A percentile compares a stretch with the other conserved stretches of the same genome.
These are phyloP conservation scores for Emericellopsis terricola DNA, from an alignment of 495 filamentous ascomycete genomes.

Conservation along the genomic window DNA sequence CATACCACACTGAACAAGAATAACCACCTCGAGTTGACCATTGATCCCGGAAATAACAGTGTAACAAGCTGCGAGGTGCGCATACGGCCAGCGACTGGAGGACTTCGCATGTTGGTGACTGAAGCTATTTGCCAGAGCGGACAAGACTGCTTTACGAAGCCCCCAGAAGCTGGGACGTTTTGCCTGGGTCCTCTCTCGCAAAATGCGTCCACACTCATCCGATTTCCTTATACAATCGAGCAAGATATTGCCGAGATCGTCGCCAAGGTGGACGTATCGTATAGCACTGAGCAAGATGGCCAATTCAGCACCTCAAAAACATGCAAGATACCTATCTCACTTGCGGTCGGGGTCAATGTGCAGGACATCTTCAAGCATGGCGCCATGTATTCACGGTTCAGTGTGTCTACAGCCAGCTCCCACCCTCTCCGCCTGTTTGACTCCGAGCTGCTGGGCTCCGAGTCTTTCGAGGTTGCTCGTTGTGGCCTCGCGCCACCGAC, in stretches of 20 bases:
- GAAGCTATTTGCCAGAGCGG: constrained; percentile 42
- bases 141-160: constrained; percentile 33
- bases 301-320: constrained; percentile 51
- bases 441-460: constrained; percentile 51
- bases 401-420: constrained; percentile 55
- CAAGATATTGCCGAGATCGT: constrained; percentile 52
- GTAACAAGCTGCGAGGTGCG: constrained; percentile 50
- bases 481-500: too few relatives aligned
- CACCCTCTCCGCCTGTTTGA: constrained; percentile 58
- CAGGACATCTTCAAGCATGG: constrained; percentile 85
- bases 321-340: constrained; percentile 42
- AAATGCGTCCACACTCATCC: constrained; percentile 32
- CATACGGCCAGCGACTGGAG: constrained; percentile 69
- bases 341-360: constrained; percentile 88
- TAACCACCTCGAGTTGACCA: constrained; percentile 53
- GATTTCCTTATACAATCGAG: constrained; percentile 76
- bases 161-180: constrained; percentile 46
- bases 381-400: constrained; percentile 74
- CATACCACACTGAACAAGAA: constrained; percentile 60
- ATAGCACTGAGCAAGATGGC: constrained; percentile 49
- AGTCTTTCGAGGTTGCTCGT: constrained; percentile 44
- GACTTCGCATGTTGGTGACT: constrained; percentile 62
- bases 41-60: constrained; percentile 62
- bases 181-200: constrained; percentile 35
- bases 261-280: constrained; percentile 59